Percentiles rank a stretch among this genome's conserved stretches.
Conservation (phyloP, 768 basidiomycete species). For the Xerocomellus dryophilus region DNA sequence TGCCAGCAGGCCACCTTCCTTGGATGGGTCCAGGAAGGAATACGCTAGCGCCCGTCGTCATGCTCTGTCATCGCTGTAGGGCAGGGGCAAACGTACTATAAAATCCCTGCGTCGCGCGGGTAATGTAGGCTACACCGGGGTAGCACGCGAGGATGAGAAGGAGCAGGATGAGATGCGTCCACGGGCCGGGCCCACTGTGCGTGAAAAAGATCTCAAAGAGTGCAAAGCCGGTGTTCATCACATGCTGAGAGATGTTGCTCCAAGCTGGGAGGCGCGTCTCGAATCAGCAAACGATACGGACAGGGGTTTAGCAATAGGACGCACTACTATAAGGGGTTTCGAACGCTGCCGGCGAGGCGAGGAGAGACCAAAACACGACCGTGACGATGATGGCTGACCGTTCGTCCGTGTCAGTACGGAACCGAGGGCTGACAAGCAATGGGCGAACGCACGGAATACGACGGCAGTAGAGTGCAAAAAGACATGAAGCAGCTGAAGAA, state of each 20-base stretch:
- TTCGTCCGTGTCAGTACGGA: background rate
- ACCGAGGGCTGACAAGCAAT: background rate
- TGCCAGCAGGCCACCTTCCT: slow-evolving; percentile 44
- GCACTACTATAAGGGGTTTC: slow-evolving; percentile 36
- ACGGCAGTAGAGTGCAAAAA: slow-evolving; percentile 48
- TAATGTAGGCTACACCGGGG: slow-evolving; percentile 68
- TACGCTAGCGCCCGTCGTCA: slow-evolving; percentile 47
- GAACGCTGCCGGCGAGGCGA: slow-evolving; percentile 45
- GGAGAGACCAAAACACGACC: slow-evolving; percentile 57
- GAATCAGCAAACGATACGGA: background rate
- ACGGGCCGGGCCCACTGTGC: slow-evolving; percentile 49
- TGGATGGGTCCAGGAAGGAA: slow-evolving; percentile 56
- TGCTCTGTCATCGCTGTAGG: background rate
- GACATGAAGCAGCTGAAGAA: slow-evolving; percentile 56
- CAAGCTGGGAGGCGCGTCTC: slow-evolving; percentile 41
- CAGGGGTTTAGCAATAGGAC: slow-evolving; percentile 12
- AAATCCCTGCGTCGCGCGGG: slow-evolving; percentile 54
- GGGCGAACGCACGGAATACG: slow-evolving; percentile 51
- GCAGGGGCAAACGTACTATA: slow-evolving; percentile 48
- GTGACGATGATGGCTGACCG: slow-evolving; percentile 61
- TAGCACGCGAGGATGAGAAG: slow-evolving; percentile 54
- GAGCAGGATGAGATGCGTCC: slow-evolving; percentile 46
- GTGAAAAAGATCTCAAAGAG: slow-evolving; percentile 58
- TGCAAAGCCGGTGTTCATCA: slow-evolving; percentile 54
- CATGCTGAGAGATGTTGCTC: slow-evolving; percentile 58